Conservation (phyloP, 805 yeast genomes). For the Henningerozyma blattae region DNA sequence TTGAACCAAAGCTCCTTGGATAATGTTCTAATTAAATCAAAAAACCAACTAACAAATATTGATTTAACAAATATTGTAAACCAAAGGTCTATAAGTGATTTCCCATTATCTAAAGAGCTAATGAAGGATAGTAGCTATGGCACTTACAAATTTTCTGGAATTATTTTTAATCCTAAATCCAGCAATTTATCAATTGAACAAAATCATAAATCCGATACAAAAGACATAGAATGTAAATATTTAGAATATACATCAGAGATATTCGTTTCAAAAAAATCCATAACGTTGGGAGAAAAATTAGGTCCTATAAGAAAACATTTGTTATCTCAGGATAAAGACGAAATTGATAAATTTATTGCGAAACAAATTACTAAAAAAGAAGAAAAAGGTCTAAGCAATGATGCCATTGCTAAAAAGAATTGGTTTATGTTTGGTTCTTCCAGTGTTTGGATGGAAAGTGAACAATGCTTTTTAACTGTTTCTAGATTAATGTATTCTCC, state of each 20-base stretch:
- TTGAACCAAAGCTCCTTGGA: no score
- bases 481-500: slow-evolving; percentile 32
- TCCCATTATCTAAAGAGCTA: no score
- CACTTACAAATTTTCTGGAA: no score
- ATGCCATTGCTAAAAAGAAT: slow-evolving; percentile 4
- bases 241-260: slow-evolving; percentile 4
- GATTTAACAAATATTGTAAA: no score
- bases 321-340: background rate
- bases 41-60: no score
- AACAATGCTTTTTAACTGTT: slow-evolving; percentile 38
- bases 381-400: slow-evolving; percentile 5
- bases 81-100: no score
- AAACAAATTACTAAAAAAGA: slow-evolving; percentile 1
- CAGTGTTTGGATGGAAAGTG: slow-evolving; percentile 39
- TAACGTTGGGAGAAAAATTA: slow-evolving; percentile 2
- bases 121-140: no score
- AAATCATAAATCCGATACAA: no score
- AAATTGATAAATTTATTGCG: slow-evolving; percentile 1
- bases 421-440: slow-evolving; percentile 42
- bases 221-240: slow-evolving; percentile 6
- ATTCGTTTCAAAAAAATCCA: slow-evolving; percentile 3
- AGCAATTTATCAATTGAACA: no score
- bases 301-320: slow-evolving; percentile 2
- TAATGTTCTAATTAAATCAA: no score
- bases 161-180: no score